Evolutionary conservation across 768 basidiomycete species (phyloP).

Genomic region (Glaciozyma antarctica): DNA sequence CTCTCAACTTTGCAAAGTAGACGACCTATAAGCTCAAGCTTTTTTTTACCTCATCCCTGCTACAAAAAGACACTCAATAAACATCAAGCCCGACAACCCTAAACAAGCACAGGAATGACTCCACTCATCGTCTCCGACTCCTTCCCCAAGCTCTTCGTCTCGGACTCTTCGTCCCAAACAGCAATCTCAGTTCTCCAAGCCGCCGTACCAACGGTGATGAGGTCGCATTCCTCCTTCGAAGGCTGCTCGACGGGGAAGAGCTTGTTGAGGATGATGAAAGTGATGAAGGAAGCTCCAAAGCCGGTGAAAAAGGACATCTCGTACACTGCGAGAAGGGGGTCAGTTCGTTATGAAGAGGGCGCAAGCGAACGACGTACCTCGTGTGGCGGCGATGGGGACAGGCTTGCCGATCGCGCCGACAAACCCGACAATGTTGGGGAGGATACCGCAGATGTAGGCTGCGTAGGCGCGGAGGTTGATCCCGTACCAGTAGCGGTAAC

Average conservation of each 20-base stretch:
- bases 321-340: conserved; percentile 45
- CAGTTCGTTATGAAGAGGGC: conserved; percentile 5
- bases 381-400: conserved; percentile 61
- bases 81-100: too few relatives aligned
- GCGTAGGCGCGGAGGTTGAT: conserved; percentile 57
- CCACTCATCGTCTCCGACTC: too few relatives aligned
- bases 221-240: conserved; percentile 33
- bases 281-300: conserved; percentile 56
- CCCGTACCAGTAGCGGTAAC: conserved; percentile 65
- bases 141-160: too few relatives aligned
- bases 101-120: too few relatives aligned
- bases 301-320: conserved; percentile 78
- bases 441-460: conserved; percentile 57
- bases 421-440: conserved; percentile 75
- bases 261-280: conserved; percentile 55
- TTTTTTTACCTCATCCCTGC: too few relatives aligned
- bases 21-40: too few relatives aligned
- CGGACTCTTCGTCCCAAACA: too few relatives aligned
- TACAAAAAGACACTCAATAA: too few relatives aligned
- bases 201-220: conserved; percentile 8
- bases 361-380: conserved; percentile 36
- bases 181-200: not conserved
- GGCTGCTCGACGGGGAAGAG: conserved; percentile 55
- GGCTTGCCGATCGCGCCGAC: conserved; percentile 57
- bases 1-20: too few relatives aligned